These are phyloP conservation scores for Craspedostauros australis DNA, from an alignment of 108 stramenopile genomes.

Conservation along the genomic window DNA sequence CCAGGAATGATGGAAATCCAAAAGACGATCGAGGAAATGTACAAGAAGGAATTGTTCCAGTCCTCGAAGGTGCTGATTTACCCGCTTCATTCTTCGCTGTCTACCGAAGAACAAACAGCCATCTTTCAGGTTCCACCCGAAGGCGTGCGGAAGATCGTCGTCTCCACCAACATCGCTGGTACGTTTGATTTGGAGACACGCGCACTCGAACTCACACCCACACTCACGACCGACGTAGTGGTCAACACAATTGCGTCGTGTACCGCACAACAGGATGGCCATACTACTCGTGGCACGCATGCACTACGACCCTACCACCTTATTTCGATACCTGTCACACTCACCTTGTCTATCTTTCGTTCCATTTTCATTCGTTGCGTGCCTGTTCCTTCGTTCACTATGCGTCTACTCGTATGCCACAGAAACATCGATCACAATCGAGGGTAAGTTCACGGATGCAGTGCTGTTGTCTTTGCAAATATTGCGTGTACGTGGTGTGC, in stretches of 20 bases:
- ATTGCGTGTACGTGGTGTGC: no score
- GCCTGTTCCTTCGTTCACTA: no score
- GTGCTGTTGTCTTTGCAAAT: neutral
- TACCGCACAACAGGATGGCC: no score
- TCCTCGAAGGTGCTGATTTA: conserved; percentile 40
- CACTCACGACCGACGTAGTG: no score
- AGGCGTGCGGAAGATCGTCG: conserved; percentile 72
- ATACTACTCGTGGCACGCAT: no score
- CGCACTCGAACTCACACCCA: no score
- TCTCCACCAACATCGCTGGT: conserved; percentile 89
- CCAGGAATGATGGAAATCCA: conserved; percentile 77
- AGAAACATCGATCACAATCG: conserved; percentile 46
- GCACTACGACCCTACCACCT: no score
- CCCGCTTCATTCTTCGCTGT: conserved; percentile 64
- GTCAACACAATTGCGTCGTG: no score
- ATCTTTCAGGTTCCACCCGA: conserved; percentile 57
- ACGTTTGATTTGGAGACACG: no score
- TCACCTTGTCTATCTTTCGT: no score
- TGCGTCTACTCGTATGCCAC: conserved; percentile 52
- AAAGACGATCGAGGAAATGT: conserved; percentile 60
- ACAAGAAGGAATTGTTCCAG: conserved; percentile 52
- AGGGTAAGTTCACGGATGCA: conserved; percentile 14
- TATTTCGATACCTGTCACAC: no score
- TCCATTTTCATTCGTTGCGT: no score
- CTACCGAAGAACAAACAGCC: conserved; percentile 64